Evolutionary conservation across 2,329 filamentous ascomycete genomes (phyloP).

Genomic region (Pseudogymnoascus verrucosus): DNA sequence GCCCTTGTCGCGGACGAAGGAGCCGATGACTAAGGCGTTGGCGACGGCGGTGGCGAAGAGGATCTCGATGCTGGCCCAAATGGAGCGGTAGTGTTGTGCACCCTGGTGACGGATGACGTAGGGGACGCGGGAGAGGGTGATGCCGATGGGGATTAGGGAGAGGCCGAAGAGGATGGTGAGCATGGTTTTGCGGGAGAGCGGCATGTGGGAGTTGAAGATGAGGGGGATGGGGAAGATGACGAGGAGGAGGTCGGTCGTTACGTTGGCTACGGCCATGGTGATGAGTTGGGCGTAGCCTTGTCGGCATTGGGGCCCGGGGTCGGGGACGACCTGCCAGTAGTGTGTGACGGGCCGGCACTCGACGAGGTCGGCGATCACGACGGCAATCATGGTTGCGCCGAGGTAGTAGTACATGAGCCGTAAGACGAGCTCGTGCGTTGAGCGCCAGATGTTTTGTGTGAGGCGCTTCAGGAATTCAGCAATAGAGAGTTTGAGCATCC

Average conservation of each 20-base stretch:
- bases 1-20: constrained; percentile 84
- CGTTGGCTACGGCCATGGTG: constrained; percentile 82
- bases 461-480: constrained; percentile 87
- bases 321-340: constrained; percentile 77
- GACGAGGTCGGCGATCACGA: constrained; percentile 70
- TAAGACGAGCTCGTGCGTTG: constrained; percentile 64
- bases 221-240: constrained; percentile 86
- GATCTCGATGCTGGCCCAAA: constrained; percentile 84
- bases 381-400: constrained; percentile 67
- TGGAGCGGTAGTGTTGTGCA: constrained; percentile 76
- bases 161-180: constrained; percentile 76
- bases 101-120: constrained; percentile 64
- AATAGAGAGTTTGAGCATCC: constrained; percentile 84
- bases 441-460: constrained; percentile 73
- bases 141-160: constrained; percentile 69
- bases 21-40: constrained; percentile 83
- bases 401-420: constrained; percentile 68
- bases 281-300: constrained; percentile 81
- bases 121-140: constrained; percentile 75
- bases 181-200: constrained; percentile 67
- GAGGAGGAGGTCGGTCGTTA: constrained; percentile 80
- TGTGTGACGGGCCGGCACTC: constrained; percentile 73
- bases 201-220: constrained; percentile 71
- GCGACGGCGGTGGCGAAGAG: constrained; percentile 80
- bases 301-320: constrained; percentile 78